Evolutionary conservation across 164 flowering plant genomes (phyloP), one percentile per base, ranked within the genome.

Genomic region (Vitis cinerea): DNA sequence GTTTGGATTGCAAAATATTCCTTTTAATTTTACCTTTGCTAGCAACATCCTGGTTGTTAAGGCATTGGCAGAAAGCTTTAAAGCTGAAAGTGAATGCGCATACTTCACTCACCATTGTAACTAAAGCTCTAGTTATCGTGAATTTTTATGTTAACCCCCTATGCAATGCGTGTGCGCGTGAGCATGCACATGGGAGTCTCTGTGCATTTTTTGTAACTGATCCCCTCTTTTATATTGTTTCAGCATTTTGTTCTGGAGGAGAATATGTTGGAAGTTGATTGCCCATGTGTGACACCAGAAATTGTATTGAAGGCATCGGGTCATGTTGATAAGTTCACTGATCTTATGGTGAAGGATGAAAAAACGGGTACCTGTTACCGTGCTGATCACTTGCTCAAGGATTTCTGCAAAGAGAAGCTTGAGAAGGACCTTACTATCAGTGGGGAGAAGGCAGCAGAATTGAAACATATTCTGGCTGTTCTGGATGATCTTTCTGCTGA

Each of bases 251-350:
- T 95, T 2, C 83, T 89, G 1, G 94, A 90, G 77, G 99, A 95
- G 78, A 90, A 91, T 80, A 95, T 95, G 99, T 73, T 93, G 83
- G 99, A 91, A 73, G 97, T 95, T 71, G 98, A 93, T 68, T 93
- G 99, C 71, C 98, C 99, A 1, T 90, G 98, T 79, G 99, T 95
- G 61, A 95, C 99, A 14, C 98, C 99, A 1, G 99, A 93, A 77
- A 76, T 83, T 65, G 99, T 95, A 17, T 80, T 95, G 61, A 93
- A 89, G 80, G 99, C 99, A n/a, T 95, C 99, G 3, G 98, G 99
- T 68, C 99, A 95, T 80, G 99, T 95, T 56, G 99, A 95, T 16
- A 95, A 93, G 78, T 95, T 95, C 73, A 95, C 98, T 48, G 99
- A 95, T 68, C 97, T 95, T 50, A 93, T 95, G 99, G 99, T 93